These are phyloP conservation scores for Emergomyces orientalis DNA, from an alignment of 2,329 filamentous ascomycete species.

Conservation along the genomic window DNA sequence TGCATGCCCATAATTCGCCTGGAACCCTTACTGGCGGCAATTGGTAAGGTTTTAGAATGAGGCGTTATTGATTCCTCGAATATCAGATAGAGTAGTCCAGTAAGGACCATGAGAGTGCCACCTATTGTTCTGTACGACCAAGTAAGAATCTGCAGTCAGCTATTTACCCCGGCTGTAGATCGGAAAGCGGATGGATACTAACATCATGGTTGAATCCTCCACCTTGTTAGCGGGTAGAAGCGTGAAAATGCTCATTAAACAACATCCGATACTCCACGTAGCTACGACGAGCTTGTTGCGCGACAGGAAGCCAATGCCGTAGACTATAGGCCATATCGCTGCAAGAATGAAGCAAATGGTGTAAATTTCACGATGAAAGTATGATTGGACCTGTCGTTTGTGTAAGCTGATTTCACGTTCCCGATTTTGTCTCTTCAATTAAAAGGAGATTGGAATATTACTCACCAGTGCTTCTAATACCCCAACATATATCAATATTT, in stretches of 20 bases:
- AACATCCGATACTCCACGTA: slow-evolving; percentile 68
- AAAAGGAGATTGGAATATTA: slow-evolving; percentile 24
- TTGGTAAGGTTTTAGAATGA: slow-evolving; percentile 28
- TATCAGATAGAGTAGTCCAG: slow-evolving; percentile 68
- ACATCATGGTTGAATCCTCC: slow-evolving; percentile 69
- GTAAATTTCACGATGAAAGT: slow-evolving; percentile 81
- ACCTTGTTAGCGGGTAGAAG: slow-evolving; percentile 76
- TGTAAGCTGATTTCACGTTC: background rate
- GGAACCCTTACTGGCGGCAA: slow-evolving; percentile 26
- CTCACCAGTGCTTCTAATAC: slow-evolving; percentile 69
- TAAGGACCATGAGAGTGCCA: slow-evolving; percentile 64
- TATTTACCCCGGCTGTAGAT: background rate
- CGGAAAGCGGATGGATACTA: slow-evolving; percentile 25
- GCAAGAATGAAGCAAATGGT: slow-evolving; percentile 69
- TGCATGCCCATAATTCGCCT: slow-evolving; percentile 40
- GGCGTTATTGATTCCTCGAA: slow-evolving; percentile 60
- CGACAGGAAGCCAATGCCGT: slow-evolving; percentile 63
- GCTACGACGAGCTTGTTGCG: slow-evolving; percentile 54
- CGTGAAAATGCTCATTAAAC: slow-evolving; percentile 83
- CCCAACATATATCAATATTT: slow-evolving; percentile 58
- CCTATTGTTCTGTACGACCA: slow-evolving; percentile 53
- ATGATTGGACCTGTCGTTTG: slow-evolving; percentile 65
- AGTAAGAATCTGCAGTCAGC: slow-evolving; percentile 13
- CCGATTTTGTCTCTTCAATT: background rate
- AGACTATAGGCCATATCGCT: slow-evolving; percentile 65